Percentiles rank a stretch among this genome's conserved stretches.
Conservation (phyloP, 352 stramenopile species). For the Phytophthora colocasiae region DNA sequence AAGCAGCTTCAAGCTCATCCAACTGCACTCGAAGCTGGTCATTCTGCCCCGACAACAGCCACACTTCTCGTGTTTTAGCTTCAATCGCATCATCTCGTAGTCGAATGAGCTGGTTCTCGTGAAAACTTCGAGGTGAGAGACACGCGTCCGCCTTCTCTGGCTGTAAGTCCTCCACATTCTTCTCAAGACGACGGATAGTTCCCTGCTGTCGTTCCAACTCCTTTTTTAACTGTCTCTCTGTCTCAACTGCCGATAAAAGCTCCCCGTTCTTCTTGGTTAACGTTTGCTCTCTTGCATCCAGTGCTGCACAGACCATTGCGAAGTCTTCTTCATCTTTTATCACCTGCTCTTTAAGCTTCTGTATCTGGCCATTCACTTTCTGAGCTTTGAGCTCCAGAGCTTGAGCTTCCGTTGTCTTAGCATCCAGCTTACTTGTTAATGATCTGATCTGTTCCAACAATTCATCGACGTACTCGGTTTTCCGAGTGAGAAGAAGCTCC, state of each 20-base stretch:
- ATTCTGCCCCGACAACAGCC: conserved; percentile 73
- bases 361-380: conserved; percentile 34
- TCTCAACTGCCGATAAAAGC: conserved; percentile 29
- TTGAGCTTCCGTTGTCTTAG: conserved; percentile 25
- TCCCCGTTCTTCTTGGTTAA: conserved; percentile 49
- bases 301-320: conserved; percentile 56
- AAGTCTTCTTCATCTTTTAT: conserved; percentile 78
- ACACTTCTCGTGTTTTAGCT: conserved; percentile 76
- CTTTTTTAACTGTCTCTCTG: conserved; percentile 49
- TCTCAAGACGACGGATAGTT: conserved; percentile 53
- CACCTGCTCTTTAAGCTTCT: conserved; percentile 56
- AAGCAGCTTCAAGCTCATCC: conserved; percentile 66
- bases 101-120: conserved; percentile 76
- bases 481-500: conserved; percentile 63
- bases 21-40: conserved; percentile 69
- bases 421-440: conserved; percentile 11
- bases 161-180: conserved; percentile 49
- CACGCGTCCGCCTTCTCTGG: conserved; percentile 62
- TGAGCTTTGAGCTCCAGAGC: conserved; percentile 26
- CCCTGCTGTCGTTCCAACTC: conserved; percentile 52
- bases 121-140: conserved; percentile 76
- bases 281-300: conserved; percentile 60
- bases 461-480: conserved; percentile 71
- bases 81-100: conserved; percentile 77
- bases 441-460: conserved; percentile 54